Percentiles rank a stretch among this genome's conserved stretches.
phyloP scores from a whole-genome alignment of 345 rosid species.

The Ceriops tagal region DNA sequence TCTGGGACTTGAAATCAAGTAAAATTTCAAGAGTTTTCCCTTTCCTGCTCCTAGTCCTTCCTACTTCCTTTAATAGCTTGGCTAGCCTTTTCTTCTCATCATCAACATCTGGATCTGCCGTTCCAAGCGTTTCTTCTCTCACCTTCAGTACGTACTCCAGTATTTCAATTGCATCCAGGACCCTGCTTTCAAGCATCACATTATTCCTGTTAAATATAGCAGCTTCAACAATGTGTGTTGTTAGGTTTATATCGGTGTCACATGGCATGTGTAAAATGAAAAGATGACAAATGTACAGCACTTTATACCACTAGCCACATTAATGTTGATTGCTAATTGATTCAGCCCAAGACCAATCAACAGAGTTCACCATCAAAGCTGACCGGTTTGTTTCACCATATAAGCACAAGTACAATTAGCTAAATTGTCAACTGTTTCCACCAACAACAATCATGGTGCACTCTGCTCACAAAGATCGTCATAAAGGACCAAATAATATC shows the following conservation, averaged over 20 bases:
- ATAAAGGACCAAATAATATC: neutral
- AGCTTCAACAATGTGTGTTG: neutral
- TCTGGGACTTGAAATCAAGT: slow-evolving; percentile 16
- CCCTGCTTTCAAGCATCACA: slow-evolving; percentile 14
- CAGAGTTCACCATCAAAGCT: too few species aligned
- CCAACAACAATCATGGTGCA: too few species aligned
- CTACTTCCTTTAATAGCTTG: slow-evolving; percentile 39
- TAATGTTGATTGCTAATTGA: too few species aligned
- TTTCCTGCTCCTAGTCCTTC: slow-evolving; percentile 27
- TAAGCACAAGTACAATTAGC: too few species aligned
- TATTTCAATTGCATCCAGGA: slow-evolving; percentile 36
- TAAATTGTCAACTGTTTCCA: too few species aligned
- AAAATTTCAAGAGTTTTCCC: slow-evolving; percentile 23
- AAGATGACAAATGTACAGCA: too few species aligned
- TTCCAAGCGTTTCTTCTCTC: slow-evolving; percentile 35
- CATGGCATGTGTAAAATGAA: too few species aligned
- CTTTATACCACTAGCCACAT: too few species aligned
- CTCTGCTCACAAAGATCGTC: neutral
- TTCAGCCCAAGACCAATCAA: too few species aligned
- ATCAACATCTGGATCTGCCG: slow-evolving; percentile 32
- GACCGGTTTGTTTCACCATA: too few species aligned
- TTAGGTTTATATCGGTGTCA: too few species aligned
- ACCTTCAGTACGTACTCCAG: slow-evolving; percentile 29
- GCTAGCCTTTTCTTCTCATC: slow-evolving; percentile 39
- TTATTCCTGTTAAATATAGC: neutral